phyloP scores from a whole-genome alignment of 805 yeast species.

The Candida boidinii region DNA sequence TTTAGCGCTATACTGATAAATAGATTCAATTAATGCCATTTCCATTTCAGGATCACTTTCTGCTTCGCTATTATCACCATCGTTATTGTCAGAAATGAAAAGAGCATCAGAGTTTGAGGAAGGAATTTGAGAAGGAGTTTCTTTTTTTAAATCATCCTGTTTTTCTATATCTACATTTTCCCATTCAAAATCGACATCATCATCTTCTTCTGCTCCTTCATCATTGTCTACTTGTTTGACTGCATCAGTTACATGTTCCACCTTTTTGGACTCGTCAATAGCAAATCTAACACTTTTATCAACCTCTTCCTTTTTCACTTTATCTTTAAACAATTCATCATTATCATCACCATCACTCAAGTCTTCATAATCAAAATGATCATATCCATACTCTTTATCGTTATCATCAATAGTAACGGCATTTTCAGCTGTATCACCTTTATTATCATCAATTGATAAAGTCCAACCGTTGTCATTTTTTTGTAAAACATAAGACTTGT shows the following conservation, averaged over 20 bases:
- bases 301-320: not conserved
- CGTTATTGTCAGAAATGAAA: slow-evolving; percentile 9
- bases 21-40: slow-evolving; percentile 21
- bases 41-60: slow-evolving; percentile 10
- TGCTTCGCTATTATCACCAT: slow-evolving; percentile 1
- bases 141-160: slow-evolving; percentile 6
- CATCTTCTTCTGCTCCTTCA: slow-evolving; percentile 24
- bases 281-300: no score
- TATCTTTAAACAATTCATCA: slow-evolving; percentile 1
- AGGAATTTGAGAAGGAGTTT: not conserved
- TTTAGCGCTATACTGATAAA: slow-evolving; percentile 23
- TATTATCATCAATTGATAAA: slow-evolving; percentile 44
- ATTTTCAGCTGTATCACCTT: slow-evolving; percentile 30
- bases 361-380: not conserved
- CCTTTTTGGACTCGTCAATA: slow-evolving; percentile 1
- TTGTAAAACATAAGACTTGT: slow-evolving; percentile 64
- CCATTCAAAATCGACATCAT: slow-evolving; percentile 49
- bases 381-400: slow-evolving; percentile 7
- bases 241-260: not conserved
- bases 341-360: slow-evolving; percentile 9
- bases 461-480: slow-evolving; percentile 83
- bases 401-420: slow-evolving; percentile 37
- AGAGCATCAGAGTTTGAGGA: slow-evolving; percentile 5
- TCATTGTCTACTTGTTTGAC: not conserved
- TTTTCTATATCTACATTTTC: slow-evolving; percentile 57